Percentiles rank a stretch among this genome's conserved stretches.
These are phyloP conservation scores for Aspergillus pseudoglaucus DNA, from an alignment of 2,329 filamentous ascomycete species.

Conservation along the genomic window DNA sequence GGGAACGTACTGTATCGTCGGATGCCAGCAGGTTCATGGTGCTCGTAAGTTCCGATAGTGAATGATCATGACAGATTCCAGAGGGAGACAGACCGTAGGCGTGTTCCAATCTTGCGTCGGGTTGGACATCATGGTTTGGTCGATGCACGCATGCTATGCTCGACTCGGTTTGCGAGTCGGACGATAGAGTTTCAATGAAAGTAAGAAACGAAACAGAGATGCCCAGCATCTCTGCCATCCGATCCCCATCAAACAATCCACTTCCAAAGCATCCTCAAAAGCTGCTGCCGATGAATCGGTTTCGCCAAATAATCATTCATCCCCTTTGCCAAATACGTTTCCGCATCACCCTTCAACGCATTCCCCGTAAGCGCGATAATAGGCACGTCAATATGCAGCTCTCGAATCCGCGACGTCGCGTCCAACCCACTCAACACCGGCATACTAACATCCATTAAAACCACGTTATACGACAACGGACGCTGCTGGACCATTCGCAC, in stretches of 20 bases:
- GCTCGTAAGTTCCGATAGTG: no score
- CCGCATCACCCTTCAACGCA: slow-evolving; percentile 50
- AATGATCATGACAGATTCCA: no score
- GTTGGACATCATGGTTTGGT: no score
- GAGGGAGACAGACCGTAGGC: no score
- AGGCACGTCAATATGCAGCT: slow-evolving; percentile 34
- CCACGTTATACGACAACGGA: slow-evolving; percentile 37
- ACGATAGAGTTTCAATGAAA: no score
- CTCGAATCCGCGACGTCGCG: slow-evolving; percentile 39
- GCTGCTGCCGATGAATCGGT: slow-evolving; percentile 45
- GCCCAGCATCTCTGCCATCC: neutral
- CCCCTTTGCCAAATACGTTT: slow-evolving; percentile 48
- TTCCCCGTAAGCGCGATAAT: slow-evolving; percentile 54
- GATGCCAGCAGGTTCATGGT: no score
- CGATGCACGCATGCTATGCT: no score
- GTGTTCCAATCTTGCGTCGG: no score
- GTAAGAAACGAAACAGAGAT: no score
- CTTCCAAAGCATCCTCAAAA: slow-evolving; percentile 40
- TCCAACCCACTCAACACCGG: slow-evolving; percentile 42
- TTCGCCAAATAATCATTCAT: slow-evolving; percentile 54
- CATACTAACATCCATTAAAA: slow-evolving; percentile 46
- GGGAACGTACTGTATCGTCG: neutral
- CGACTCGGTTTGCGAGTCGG: no score
- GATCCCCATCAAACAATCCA: slow-evolving; percentile 24
- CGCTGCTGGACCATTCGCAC: slow-evolving; percentile 38